Evolutionary conservation across 768 basidiomycete species (phyloP).

Genomic region (Kwoniella europaea): DNA sequence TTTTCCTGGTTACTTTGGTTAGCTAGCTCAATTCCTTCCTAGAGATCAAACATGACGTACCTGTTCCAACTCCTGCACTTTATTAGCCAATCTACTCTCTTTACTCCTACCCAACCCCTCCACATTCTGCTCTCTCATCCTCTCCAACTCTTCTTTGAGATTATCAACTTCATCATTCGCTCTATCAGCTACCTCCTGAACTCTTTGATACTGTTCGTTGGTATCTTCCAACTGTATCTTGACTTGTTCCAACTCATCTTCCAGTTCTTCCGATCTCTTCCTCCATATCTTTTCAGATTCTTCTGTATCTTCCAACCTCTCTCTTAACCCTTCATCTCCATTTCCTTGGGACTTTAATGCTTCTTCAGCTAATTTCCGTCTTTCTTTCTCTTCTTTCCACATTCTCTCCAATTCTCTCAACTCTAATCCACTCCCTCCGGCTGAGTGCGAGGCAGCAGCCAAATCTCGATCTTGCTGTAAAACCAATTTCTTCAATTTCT

Average conservation of each 20-base stretch:
- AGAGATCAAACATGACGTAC: background rate
- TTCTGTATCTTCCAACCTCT: constrained; percentile 72
- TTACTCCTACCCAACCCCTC: constrained; percentile 60
- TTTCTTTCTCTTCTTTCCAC: constrained; percentile 67
- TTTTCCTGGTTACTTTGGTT: constrained; percentile 11
- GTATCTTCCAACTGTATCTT: constrained; percentile 43
- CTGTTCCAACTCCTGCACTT: constrained; percentile 61
- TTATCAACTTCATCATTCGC: constrained; percentile 45
- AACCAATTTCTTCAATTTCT: constrained; percentile 87
- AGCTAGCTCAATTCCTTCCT: too few species aligned
- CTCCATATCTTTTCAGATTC: constrained; percentile 71
- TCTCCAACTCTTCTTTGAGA: constrained; percentile 28
- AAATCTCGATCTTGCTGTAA: constrained; percentile 81
- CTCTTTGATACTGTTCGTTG: constrained; percentile 40
- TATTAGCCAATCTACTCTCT: constrained; percentile 62
- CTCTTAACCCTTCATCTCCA: constrained; percentile 57
- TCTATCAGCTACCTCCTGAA: constrained; percentile 44
- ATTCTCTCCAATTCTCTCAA: constrained; percentile 73
- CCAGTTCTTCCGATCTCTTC: constrained; percentile 60
- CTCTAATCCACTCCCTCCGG: constrained; percentile 59
- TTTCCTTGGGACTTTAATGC: constrained; percentile 64
- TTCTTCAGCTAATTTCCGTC: constrained; percentile 60
- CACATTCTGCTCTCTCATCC: constrained; percentile 31
- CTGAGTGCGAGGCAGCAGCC: constrained; percentile 61
- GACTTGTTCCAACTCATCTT: constrained; percentile 56